Conservation (phyloP, 1,139 yeast species). For the Nadsonia commutata region DNA sequence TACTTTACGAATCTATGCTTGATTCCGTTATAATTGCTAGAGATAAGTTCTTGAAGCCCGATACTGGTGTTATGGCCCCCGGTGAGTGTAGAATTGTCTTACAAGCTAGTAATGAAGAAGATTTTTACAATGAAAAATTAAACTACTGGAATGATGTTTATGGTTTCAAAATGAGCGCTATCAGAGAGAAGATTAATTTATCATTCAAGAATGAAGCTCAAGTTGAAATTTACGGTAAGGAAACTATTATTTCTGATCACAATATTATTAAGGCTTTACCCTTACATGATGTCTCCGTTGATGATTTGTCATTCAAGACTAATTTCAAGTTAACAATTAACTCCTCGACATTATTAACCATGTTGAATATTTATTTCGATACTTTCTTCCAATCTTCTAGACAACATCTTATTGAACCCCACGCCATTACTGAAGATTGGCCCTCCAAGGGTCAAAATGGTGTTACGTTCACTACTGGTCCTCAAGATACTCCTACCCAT, state of each 20-base stretch:
- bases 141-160: constrained; percentile 95
- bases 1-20: constrained; percentile 92
- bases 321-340: constrained; percentile 57
- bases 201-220: constrained; percentile 84
- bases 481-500: constrained; percentile 31
- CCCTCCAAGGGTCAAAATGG: constrained; percentile 30
- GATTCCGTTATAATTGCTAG: constrained; percentile 93
- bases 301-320: constrained; percentile 61
- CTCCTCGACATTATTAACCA: constrained; percentile 73
- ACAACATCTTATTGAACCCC: constrained; percentile 8
- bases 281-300: constrained; percentile 73
- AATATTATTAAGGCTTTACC: constrained; percentile 67
- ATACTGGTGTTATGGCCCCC: constrained; percentile 80
- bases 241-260: constrained; percentile 57
- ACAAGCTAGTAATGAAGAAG: constrained; percentile 90
- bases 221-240: constrained; percentile 81
- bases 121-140: constrained; percentile 82
- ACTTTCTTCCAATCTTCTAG: constrained; percentile 42
- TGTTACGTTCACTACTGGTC: constrained; percentile 31
- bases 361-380: constrained; percentile 89
- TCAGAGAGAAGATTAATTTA: constrained; percentile 28
- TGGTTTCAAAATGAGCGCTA: constrained; percentile 82
- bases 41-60: constrained; percentile 72
- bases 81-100: constrained; percentile 83
- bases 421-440: constrained; percentile 10